Evolutionary conservation across 176 grass and related monocot species (phyloP).

Genomic region (Alopecurus myosuroides): DNA sequence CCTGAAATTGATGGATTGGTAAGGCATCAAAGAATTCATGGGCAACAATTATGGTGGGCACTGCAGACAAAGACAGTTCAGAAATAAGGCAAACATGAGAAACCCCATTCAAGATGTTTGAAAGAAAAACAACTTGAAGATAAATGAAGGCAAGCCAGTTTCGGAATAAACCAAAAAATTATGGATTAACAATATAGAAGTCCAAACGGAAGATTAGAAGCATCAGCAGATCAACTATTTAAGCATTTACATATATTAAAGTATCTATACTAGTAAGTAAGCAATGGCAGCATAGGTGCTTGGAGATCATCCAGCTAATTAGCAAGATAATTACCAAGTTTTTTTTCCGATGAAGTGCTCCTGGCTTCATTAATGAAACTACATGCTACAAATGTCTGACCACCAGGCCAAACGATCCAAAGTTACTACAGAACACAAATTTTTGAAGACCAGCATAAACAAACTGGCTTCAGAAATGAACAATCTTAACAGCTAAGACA

Average conservation of each 20-base stretch:
- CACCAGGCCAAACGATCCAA: too few species aligned
- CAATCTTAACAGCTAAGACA: too few species aligned
- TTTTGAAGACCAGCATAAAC: too few species aligned
- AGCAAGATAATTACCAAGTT: background rate
- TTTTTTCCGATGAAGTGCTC: too few species aligned
- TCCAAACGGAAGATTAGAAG: background rate
- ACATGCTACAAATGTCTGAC: too few species aligned
- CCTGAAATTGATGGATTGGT: slow-evolving; percentile 94
- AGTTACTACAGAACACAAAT: too few species aligned
- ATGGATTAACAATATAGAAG: background rate
- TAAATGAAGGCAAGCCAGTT: background rate
- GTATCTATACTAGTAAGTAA: slow-evolving; percentile 1
- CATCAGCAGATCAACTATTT: slow-evolving; percentile 13
- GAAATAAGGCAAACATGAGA: slow-evolving; percentile 20
- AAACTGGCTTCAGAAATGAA: too few species aligned
- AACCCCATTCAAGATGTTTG: background rate
- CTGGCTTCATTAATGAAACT: too few species aligned
- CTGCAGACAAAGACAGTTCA: slow-evolving; percentile 39
- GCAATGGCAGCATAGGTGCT: background rate
- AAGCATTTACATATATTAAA: background rate
- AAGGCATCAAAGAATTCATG: slow-evolving; percentile 97
- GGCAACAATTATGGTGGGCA: slow-evolving; percentile 73
- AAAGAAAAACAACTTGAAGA: slow-evolving; percentile 9
- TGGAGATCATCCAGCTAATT: background rate
- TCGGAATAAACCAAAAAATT: background rate